A percentile compares a stretch with the other conserved stretches of the same genome.
phyloP scores from a whole-genome alignment of 75 land plant genomes.

The Pinus taeda region DNA sequence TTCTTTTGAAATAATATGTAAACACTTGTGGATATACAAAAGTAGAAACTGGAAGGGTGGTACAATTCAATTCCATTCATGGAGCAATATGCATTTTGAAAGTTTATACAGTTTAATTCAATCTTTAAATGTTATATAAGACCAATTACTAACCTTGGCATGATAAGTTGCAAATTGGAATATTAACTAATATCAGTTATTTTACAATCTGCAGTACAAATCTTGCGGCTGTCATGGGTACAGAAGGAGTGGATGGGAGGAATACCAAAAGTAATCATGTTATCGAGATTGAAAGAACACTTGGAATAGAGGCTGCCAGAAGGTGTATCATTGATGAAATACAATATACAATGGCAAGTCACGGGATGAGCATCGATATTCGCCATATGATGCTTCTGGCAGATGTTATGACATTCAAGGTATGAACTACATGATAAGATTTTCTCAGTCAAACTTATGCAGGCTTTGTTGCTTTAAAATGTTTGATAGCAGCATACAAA shows the following conservation, averaged over 20 bases:
- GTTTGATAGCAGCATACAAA: not conserved
- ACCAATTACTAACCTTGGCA: not conserved
- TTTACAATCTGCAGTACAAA: constrained; percentile 53
- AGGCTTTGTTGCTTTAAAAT: not conserved
- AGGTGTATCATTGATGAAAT: constrained; percentile 77
- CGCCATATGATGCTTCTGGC: constrained; percentile 98
- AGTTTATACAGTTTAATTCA: not conserved
- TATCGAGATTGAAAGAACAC: constrained; percentile 68
- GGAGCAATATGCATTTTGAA: not conserved
- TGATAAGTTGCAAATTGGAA: not conserved
- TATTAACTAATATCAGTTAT: not conserved
- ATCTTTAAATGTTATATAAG: not conserved
- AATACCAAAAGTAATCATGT: constrained; percentile 81
- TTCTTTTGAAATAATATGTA: not conserved
- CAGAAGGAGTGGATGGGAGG: constrained; percentile 67
- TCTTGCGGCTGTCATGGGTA: constrained; percentile 86
- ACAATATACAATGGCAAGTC: constrained; percentile 66
- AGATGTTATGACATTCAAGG: constrained; percentile 95
- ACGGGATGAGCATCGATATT: constrained; percentile 87
- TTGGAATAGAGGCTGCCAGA: constrained; percentile 97
- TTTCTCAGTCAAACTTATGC: not conserved
- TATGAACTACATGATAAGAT: constrained; percentile 11
- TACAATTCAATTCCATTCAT: not conserved
- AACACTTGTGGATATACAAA: not conserved
- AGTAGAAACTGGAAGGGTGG: not conserved